Evolutionary conservation across 2,329 filamentous ascomycete species (phyloP).

Genomic region (Arthrobotrys iridis): DNA sequence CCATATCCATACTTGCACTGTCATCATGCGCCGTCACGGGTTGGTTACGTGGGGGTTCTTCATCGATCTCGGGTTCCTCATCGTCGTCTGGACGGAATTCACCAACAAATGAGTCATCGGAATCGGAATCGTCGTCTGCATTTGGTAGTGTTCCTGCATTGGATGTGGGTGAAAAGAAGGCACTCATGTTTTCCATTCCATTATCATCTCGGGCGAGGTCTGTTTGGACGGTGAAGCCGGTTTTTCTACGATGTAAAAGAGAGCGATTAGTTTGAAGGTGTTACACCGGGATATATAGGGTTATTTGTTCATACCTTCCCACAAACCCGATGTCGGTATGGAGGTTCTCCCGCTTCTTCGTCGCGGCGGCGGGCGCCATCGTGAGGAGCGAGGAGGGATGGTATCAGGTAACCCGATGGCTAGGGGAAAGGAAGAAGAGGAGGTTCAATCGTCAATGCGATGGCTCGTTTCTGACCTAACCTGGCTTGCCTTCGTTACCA

Average conservation of each 20-base stretch:
- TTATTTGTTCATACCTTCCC: constrained; percentile 29
- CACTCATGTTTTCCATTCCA: constrained; percentile 87
- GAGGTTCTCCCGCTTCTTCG: constrained; percentile 43
- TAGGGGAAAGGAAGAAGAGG: neutral
- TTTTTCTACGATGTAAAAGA: constrained; percentile 74
- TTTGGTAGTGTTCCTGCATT: constrained; percentile 61
- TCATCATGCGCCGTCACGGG: constrained; percentile 12
- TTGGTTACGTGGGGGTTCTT: constrained; percentile 40
- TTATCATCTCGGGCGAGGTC: constrained; percentile 84
- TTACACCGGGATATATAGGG: neutral
- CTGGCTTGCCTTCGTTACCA: neutral
- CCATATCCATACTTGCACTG: constrained; percentile 67
- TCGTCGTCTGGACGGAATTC: constrained; percentile 7
- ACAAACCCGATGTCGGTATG: constrained; percentile 50
- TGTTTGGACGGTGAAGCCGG: constrained; percentile 77
- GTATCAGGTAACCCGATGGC: neutral
- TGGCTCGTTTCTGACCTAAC: neutral
- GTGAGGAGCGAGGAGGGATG: neutral
- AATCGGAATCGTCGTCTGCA: constrained; percentile 11
- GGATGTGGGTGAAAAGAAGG: constrained; percentile 78
- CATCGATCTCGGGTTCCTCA: neutral
- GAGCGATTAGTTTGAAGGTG: neutral
- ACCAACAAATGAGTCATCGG: neutral
- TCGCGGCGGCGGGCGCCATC: constrained; percentile 23
- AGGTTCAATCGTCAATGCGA: neutral